These are phyloP conservation scores for Eimeria praecox DNA, from an alignment of 169 alveolate genomes.

Conservation along the genomic window DNA sequence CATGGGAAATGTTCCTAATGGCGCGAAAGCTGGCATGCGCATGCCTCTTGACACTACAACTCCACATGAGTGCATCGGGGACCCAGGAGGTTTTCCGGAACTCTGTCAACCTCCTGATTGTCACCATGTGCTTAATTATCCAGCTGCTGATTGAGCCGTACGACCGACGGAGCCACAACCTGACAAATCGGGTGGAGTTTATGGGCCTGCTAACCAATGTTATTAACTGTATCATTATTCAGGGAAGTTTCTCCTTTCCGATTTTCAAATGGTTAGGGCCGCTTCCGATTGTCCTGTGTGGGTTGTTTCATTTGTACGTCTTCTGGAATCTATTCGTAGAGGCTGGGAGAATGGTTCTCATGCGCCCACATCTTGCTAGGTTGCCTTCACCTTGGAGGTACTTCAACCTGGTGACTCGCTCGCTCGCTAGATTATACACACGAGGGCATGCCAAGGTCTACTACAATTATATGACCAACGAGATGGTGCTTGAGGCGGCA, in stretches of 20 bases:
- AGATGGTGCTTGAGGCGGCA: conserved; percentile 84
- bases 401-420: conserved; percentile 80
- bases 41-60: conserved; percentile 67
- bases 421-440: conserved; percentile 82
- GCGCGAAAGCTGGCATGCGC: conserved; percentile 77
- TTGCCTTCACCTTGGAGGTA: conserved; percentile 82
- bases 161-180: conserved; percentile 82
- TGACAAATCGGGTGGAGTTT: conserved; percentile 80
- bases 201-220: conserved; percentile 77
- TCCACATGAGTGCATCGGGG: conserved; percentile 73
- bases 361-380: conserved; percentile 81
- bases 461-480: conserved; percentile 83
- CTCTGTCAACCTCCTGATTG: conserved; percentile 76
- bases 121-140: conserved; percentile 50
- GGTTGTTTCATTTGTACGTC: conserved; percentile 74
- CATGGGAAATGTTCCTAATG: conserved; percentile 77
- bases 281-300: conserved; percentile 65
- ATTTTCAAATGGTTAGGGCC: conserved; percentile 80
- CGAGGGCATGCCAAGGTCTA: conserved; percentile 81
- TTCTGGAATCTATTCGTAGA: conserved; percentile 83
- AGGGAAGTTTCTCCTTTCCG: conserved; percentile 78
- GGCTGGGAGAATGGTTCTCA: conserved; percentile 83
- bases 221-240: conserved; percentile 74
- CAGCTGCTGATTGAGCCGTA: conserved; percentile 81
- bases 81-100: conserved; percentile 81